Evolutionary conservation across 495 filamentous ascomycete species (phyloP).

Genomic region (Neurospora sublineolata): DNA sequence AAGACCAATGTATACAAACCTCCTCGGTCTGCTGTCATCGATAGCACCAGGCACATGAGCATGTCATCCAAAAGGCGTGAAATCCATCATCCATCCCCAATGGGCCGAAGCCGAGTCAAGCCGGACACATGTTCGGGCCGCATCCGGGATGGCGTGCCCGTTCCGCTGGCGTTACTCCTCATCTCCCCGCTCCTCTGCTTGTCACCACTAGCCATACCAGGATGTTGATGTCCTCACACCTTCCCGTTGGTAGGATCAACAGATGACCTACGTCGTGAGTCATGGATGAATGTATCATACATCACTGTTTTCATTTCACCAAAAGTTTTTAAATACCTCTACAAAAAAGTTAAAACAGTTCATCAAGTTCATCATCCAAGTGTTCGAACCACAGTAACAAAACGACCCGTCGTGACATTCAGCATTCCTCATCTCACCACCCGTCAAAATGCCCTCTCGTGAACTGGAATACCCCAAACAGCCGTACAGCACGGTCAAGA

Average conservation of each 20-base stretch:
- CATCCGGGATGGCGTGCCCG: background rate
- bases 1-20: too few relatives aligned
- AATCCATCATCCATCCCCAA: background rate
- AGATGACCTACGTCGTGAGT: background rate
- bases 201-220: background rate
- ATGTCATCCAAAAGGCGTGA: background rate
- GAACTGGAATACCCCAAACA: conserved; percentile 57
- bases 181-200: background rate
- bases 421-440: background rate
- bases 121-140: background rate
- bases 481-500: conserved; percentile 58
- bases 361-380: too few relatives aligned
- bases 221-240: background rate
- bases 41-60: too few relatives aligned
- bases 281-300: background rate
- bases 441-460: conserved; percentile 32
- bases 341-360: too few relatives aligned
- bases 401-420: background rate
- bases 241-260: background rate
- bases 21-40: too few relatives aligned
- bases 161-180: background rate
- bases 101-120: background rate
- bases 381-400: too few relatives aligned
- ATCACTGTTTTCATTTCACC: too few relatives aligned
- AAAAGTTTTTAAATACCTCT: too few relatives aligned